Base-by-base conservation (phyloP, 2,329 filamentous ascomycete species). In the Cordyceps fumosorosea region DNA sequence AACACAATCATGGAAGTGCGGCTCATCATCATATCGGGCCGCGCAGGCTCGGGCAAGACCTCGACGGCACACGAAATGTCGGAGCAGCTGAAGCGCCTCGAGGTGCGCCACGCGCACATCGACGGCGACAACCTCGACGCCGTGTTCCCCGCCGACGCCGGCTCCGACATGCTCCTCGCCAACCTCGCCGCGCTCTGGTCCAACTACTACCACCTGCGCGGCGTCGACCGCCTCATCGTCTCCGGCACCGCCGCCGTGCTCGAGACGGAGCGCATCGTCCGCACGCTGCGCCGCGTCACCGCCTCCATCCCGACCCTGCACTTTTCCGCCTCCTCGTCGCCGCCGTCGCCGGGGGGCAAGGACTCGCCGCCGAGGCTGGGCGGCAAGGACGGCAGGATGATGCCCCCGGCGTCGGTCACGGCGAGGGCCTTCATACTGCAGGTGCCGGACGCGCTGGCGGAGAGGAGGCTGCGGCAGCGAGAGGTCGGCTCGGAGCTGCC, bases 31-130 rank as follows among this genome's bases (percentile, higher is more conserved):
- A 52, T 66, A 34, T 66, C 52, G 5, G 65, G 65, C 20, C 64
- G 63, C 40, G 62, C 65, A 4, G 65, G 65, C 34, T 65, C 64
- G 3, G 65, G 65, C 22, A 66, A 66, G 48, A 32, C 62, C 12
- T 57, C 62, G 12, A 60, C 57, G 16, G 62, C 62, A 29, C 37
- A 64, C 29, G 62, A 64, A 61, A 64, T 64, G 62, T 64, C 62
- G 24, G 57, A 64, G 53, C 57, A 61, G 62, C 62, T 64, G 42
- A 56, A 48, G 34, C 62, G 62, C 20, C 37, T 61, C 24, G 58
- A 64, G 37, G 40, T 64, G n/a, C 52, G 44, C 11, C 62, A 64
- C 62, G 62, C 62, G 26, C 62, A 61, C 62, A 64, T 64, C 44
- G 37, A 64, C 58, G 48, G 57, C 62, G 62, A 64, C 62, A 61